phyloP scores from a whole-genome alignment of 176 grass and related monocot genomes.

The Guadua angustifolia region DNA sequence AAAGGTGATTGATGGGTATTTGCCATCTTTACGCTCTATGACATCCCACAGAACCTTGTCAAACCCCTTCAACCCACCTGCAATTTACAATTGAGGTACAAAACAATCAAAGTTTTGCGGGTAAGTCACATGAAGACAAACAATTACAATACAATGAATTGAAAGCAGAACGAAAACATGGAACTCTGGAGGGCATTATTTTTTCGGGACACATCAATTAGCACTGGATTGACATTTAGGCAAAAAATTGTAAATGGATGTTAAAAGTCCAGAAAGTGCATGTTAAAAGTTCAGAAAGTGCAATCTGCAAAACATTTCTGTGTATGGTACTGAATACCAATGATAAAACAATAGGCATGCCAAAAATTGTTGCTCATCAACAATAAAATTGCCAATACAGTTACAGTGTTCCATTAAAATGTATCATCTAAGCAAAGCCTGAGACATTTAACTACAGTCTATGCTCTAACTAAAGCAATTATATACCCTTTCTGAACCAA shows the following conservation, averaged over 20 bases:
- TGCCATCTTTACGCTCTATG: slow-evolving; percentile 56
- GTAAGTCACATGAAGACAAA: neutral
- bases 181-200: neutral
- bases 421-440: neutral
- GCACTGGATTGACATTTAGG: neutral
- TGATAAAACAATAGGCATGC: neutral
- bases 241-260: neutral
- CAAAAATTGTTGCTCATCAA: neutral
- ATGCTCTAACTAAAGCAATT: slow-evolving; percentile 4
- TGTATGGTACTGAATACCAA: neutral
- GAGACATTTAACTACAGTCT: slow-evolving; percentile 1
- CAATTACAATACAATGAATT: neutral
- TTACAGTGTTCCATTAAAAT: neutral
- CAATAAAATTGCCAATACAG: neutral
- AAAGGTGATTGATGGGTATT: slow-evolving; percentile 77
- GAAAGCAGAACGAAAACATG: neutral
- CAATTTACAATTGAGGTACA: slow-evolving; percentile 26
- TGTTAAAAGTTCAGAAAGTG: neutral
- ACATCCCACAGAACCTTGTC: slow-evolving; percentile 88
- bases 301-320: neutral
- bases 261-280: neutral
- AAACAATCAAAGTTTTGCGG: neutral
- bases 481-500: neutral
- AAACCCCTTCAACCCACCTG: slow-evolving; percentile 81
- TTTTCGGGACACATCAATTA: neutral